phyloP scores from a whole-genome alignment of 768 basidiomycete species.

The Botryobasidium botryosum region DNA sequence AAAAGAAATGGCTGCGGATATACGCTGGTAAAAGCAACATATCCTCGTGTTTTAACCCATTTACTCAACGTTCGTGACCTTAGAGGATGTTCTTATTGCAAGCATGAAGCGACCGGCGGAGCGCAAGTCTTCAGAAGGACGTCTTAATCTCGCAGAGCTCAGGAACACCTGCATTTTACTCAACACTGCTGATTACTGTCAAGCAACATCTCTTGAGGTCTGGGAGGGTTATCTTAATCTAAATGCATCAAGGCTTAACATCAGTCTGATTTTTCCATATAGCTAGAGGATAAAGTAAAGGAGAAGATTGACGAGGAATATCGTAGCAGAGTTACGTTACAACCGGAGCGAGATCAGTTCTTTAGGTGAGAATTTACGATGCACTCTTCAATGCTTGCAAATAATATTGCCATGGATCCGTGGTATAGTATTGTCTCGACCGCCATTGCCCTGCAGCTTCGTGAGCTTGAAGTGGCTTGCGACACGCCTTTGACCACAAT shows the following conservation, averaged over 20 bases:
- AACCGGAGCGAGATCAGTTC: slow-evolving; percentile 77
- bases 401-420: not conserved
- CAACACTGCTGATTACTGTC: slow-evolving; percentile 97
- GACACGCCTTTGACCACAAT: slow-evolving; percentile 68
- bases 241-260: not conserved
- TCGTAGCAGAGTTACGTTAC: slow-evolving; percentile 65
- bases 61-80: slow-evolving; percentile 9
- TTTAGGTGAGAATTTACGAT: slow-evolving; percentile 40
- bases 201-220: slow-evolving; percentile 77
- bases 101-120: slow-evolving; percentile 50
- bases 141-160: slow-evolving; percentile 58
- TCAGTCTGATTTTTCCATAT: not conserved
- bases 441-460: slow-evolving; percentile 60
- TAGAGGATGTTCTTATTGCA: slow-evolving; percentile 74
- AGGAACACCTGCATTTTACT: slow-evolving; percentile 76
- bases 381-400: not conserved
- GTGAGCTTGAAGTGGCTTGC: slow-evolving; percentile 71
- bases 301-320: slow-evolving; percentile 62
- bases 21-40: slow-evolving; percentile 56
- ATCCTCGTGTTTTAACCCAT: not conserved
- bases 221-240: slow-evolving; percentile 7
- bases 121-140: slow-evolving; percentile 63
- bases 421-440: slow-evolving; percentile 67
- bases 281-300: slow-evolving; percentile 88
- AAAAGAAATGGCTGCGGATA: slow-evolving; percentile 86